Evolutionary conservation across 495 filamentous ascomycete species (phyloP).

Genomic region (Elasticomyces elasticus): DNA sequence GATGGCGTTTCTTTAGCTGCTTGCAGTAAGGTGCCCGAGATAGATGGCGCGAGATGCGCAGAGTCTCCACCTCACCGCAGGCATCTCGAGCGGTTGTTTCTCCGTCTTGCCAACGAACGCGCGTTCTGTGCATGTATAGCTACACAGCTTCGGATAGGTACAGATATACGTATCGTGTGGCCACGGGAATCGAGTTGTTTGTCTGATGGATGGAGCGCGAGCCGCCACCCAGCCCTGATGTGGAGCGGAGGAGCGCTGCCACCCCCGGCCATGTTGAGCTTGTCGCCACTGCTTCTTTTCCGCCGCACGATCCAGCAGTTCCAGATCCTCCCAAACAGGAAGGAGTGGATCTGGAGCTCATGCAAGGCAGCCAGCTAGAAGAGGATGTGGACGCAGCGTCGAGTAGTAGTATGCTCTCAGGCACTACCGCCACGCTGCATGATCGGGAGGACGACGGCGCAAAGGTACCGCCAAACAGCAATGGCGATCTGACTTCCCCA

Average conservation of each 20-base stretch:
- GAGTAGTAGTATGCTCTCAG: neutral
- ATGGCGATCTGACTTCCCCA: neutral
- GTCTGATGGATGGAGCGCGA: neutral
- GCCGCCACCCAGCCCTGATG: slow-evolving; percentile 1
- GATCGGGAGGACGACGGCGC: no score
- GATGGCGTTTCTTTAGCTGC: neutral
- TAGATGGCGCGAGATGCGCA: no score
- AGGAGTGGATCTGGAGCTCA: neutral
- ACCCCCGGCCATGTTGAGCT: neutral
- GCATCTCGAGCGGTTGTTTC: no score
- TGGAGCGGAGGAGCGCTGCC: neutral
- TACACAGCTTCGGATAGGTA: no score
- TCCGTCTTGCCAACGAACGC: no score
- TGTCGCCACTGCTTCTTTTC: neutral
- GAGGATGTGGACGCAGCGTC: neutral
- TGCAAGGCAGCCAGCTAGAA: neutral
- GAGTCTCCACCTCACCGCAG: no score
- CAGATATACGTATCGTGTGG: no score
- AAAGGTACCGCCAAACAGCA: no score
- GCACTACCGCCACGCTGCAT: no score
- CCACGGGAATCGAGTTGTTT: no score
- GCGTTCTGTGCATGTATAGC: no score
- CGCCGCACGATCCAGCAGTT: neutral
- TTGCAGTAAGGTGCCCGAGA: neutral
- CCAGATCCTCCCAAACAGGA: neutral